These are phyloP conservation scores for Cordyceps pruinosa DNA, from an alignment of 2,329 filamentous ascomycete species.

Conservation along the genomic window DNA sequence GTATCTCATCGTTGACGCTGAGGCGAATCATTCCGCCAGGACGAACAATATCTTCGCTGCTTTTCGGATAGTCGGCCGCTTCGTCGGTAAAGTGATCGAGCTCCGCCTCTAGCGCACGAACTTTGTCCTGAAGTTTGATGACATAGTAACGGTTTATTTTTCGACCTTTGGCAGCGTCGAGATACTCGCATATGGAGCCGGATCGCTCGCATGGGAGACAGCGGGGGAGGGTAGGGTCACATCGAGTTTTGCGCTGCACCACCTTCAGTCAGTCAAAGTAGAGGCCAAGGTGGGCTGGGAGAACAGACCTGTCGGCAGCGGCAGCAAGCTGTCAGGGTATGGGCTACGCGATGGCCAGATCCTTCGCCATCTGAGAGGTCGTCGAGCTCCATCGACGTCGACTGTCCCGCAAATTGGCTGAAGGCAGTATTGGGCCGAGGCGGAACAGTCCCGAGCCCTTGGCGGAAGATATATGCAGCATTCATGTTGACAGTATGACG, in stretches of 20 bases:
- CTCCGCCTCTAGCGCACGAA: constrained; percentile 74
- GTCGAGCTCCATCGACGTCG: constrained; percentile 27
- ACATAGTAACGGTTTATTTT: constrained; percentile 91
- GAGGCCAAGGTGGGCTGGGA: too few species aligned
- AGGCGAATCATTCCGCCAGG: constrained; percentile 80
- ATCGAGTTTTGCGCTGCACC: constrained; percentile 82
- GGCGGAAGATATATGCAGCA: constrained; percentile 51
- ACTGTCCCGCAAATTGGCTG: constrained; percentile 26
- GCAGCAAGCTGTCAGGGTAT: constrained; percentile 74
- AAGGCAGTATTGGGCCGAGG: constrained; percentile 30
- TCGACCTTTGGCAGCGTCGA: constrained; percentile 77
- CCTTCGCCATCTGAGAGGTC: constrained; percentile 43
- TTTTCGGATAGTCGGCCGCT: constrained; percentile 60
- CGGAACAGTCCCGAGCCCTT: constrained; percentile 43
- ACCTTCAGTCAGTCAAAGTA: constrained; percentile 1
- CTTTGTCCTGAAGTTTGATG: constrained; percentile 80
- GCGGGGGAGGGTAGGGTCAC: constrained; percentile 84
- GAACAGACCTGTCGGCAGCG: constrained; percentile 66
- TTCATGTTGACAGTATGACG: constrained; percentile 40
- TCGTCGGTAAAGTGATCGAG: constrained; percentile 73
- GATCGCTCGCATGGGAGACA: constrained; percentile 90
- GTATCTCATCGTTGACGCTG: constrained; percentile 75
- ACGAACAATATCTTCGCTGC: constrained; percentile 78
- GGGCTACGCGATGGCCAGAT: constrained; percentile 58
- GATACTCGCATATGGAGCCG: constrained; percentile 90